Evolutionary conservation across 2,329 filamentous ascomycete species (phyloP).

Genomic region (Beauveria pseudobassiana): DNA sequence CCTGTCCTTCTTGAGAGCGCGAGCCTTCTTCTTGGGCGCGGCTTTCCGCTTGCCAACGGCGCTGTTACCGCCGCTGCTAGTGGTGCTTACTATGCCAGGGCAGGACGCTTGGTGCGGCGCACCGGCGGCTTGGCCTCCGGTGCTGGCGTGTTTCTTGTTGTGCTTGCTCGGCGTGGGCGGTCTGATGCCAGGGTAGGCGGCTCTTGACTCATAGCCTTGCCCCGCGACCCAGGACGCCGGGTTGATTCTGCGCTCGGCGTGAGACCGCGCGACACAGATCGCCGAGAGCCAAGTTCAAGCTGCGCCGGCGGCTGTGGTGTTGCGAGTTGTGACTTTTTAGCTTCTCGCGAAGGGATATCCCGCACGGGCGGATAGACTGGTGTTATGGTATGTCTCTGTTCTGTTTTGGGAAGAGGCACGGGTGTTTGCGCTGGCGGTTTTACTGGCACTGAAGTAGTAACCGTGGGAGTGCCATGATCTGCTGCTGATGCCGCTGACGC

Average conservation of each 20-base stretch:
- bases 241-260: constrained; percentile 27
- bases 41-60: constrained; percentile 67
- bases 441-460: constrained; percentile 22
- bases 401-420: constrained; percentile 28
- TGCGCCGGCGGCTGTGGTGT: constrained; percentile 7
- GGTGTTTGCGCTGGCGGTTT: constrained; percentile 29
- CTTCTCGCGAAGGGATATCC: constrained; percentile 21
- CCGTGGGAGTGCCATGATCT: constrained; percentile 18
- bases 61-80: constrained; percentile 52
- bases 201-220: constrained; percentile 45
- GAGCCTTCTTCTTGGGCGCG: constrained; percentile 58
- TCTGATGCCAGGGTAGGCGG: constrained; percentile 43
- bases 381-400: constrained; percentile 21
- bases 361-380: constrained; percentile 24
- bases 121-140: constrained; percentile 40
- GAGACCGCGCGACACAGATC: constrained; percentile 25
- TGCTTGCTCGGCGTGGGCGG: constrained; percentile 48
- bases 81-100: constrained; percentile 61
- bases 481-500: constrained; percentile 25
- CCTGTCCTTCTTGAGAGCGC: constrained; percentile 41
- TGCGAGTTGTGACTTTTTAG: constrained; percentile 19
- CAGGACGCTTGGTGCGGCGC: constrained; percentile 61
- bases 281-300: constrained; percentile 21
- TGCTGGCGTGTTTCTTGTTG: constrained; percentile 49
- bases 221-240: constrained; percentile 45